Evolutionary conservation across 208 protist species (phyloP), one percentile per base, ranked within the genome.

Genomic region (Giardia duodenalis): DNA sequence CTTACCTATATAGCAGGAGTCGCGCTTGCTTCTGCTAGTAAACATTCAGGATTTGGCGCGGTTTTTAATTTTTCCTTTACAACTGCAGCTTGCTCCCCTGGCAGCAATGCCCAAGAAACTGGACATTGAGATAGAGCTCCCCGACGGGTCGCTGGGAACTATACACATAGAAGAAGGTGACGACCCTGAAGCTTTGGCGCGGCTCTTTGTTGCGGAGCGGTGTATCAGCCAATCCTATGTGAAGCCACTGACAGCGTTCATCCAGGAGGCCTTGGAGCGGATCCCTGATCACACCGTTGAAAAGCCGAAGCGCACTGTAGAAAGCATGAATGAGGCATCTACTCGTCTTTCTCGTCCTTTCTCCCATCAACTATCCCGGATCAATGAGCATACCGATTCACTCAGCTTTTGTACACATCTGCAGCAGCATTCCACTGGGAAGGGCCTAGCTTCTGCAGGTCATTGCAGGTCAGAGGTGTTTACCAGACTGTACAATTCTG

Each of bases 381-480:
- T n/a, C n/a, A n/a, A n/a, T n/a, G n/a, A n/a, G n/a, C n/a, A n/a
- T n/a, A n/a, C n/a, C n/a, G n/a, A n/a, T n/a, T n/a, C n/a, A n/a
- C n/a, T n/a, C n/a, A n/a, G n/a, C n/a, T n/a, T n/a, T 30, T 76
- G 19, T 76, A 76, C 57, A 76, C 57, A 76, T 76, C 57, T 76
- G 57, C 57, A 76, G 57, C 57, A 76, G 57, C 57, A 10, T 39
- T 39, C 19, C 10, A 76, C 57, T 76, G 19, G 57, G 57, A 76
- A 76, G n/a, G n/a, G n/a, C n/a, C n/a, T n/a, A n/a, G n/a, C n/a
- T n/a, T n/a, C n/a, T n/a, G n/a, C n/a, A n/a, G n/a, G n/a, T n/a
- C n/a, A n/a, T n/a, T n/a, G n/a, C n/a, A n/a, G n/a, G n/a, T n/a
- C n/a, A n/a, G n/a, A n/a, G n/a, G n/a, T n/a, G n/a, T n/a, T n/a